These are phyloP conservation scores for Amaranthus hypochondriacus DNA, from an alignment of 148 eudicot genomes.

Conservation along the genomic window DNA sequence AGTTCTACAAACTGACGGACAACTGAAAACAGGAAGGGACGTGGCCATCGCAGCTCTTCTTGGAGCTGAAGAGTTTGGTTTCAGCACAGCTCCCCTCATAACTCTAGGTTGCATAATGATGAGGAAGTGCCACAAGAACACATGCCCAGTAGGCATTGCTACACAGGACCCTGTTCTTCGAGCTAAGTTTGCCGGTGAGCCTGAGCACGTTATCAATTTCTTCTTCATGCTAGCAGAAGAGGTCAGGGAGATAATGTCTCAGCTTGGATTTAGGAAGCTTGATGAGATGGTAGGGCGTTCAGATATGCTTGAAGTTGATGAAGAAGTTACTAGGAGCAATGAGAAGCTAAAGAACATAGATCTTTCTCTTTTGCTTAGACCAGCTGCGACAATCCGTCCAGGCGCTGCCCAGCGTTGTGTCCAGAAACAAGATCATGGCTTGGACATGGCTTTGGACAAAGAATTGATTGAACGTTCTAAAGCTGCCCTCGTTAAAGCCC, in stretches of 20 bases:
- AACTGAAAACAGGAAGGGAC: constrained; percentile 94
- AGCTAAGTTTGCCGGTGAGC: constrained; percentile 95
- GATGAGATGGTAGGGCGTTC: constrained; percentile 95
- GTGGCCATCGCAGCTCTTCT: constrained; percentile 98
- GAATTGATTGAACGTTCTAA: constrained; percentile 54
- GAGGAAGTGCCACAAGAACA: constrained; percentile 97
- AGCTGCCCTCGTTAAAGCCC: constrained; percentile 68
- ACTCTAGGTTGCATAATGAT: constrained; percentile 99
- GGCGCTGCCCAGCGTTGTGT: constrained; percentile 91
- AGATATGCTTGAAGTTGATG: constrained; percentile 92
- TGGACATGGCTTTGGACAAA: constrained; percentile 89
- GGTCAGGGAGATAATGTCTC: constrained; percentile 92
- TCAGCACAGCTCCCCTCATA: constrained; percentile 96
- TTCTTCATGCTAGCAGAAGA: constrained; percentile 99
- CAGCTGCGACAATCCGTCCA: constrained; percentile 87
- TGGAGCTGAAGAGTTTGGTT: constrained; percentile 98
- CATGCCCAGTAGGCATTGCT: constrained; percentile 98
- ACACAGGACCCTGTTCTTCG: constrained; percentile 98
- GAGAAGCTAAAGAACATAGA: constrained; percentile 93
- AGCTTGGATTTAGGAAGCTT: constrained; percentile 69
- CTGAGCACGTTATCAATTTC: constrained; percentile 96
- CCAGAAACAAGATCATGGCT: constrained; percentile 92
- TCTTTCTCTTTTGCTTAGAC: constrained; percentile 83
- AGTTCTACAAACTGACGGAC: constrained; percentile 90
- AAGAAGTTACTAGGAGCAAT: constrained; percentile 55